Base-by-base conservation (phyloP, 2,329 filamentous ascomycete species). In the Ascochyta rabiei region DNA sequence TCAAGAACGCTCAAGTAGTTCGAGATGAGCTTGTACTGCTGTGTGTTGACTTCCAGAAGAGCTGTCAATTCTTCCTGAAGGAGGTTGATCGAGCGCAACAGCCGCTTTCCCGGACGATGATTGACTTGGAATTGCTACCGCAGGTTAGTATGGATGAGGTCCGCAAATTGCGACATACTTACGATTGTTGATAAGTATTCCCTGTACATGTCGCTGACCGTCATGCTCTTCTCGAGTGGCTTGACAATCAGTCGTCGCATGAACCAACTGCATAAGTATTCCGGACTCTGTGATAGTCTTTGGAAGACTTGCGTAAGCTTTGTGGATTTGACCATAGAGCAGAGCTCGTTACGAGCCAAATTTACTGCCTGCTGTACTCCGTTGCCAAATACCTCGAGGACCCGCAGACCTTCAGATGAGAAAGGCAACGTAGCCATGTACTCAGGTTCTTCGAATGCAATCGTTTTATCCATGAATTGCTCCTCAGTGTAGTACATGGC, bases 41-140 rank as follows among this genome's bases (percentile, higher is more conserved):
- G 70, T 0, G 34, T 34, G 40, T 66, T 73, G 13, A 74, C 57
- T 45, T 53, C 40, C 1, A 47, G 16, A 3, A 74, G 61, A 21
- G 67, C 57, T 2, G 56, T 41, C 0, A 73, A 43, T 33, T 74
- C 70, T 51, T 74, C 71, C 56, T 71, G 68, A 0, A 73, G 57
- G 0, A 72, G 57, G n/a, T 73, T 73, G 46, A 73, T 67, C 8
- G 64, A 62, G 26, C 70, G 71, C 2, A 73, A 57, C 2, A 74
- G 63, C 3, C 70, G 64, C 53, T 73, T 74, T 19, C 65, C 59
- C 4, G 70, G 69, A 8, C 65, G 63, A 37, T 71, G 64, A 21
- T 73, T 73, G 33, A 73, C 68, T 68, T 72, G 64, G 35, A 73
- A 73, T 70, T 71, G 69, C 69, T 72, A 23, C 2, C 1, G 1